Percentiles rank a stretch among this genome's conserved stretches.
Conservation (phyloP, 139 green algal species). For the Coelastrella sp. region DNA sequence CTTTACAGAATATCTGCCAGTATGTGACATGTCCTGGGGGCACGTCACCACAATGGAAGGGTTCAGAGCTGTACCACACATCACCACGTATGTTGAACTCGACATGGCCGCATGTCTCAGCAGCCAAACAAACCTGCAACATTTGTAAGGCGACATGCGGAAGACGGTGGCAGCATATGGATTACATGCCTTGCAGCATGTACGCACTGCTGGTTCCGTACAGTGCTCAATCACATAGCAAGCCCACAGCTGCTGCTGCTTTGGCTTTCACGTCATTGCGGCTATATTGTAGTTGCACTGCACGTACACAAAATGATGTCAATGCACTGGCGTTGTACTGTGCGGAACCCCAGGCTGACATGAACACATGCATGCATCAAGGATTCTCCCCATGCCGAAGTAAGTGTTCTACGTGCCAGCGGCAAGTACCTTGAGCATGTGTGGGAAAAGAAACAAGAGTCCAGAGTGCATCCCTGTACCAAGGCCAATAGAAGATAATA, state of each 20-base stretch:
- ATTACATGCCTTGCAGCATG: background rate
- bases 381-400: background rate
- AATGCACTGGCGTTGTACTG: too few relatives aligned
- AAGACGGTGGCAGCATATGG: background rate
- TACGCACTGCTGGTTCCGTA: background rate
- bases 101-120: slow-evolving; percentile 85
- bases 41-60: slow-evolving; percentile 76
- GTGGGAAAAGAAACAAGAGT: slow-evolving; percentile 94
- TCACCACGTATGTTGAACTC: slow-evolving; percentile 81
- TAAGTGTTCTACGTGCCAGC: background rate
- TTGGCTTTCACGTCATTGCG: too few relatives aligned
- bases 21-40: slow-evolving; percentile 55
- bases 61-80: slow-evolving; percentile 83
- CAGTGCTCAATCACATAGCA: background rate
- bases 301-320: too few relatives aligned
- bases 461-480: slow-evolving; percentile 95
- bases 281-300: too few relatives aligned
- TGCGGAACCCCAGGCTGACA: too few relatives aligned
- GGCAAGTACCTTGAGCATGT: slow-evolving; percentile 90
- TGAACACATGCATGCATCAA: background rate
- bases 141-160: background rate
- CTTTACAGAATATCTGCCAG: slow-evolving; percentile 74
- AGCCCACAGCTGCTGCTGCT: too few relatives aligned
- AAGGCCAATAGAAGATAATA: slow-evolving; percentile 92
- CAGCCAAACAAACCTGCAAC: slow-evolving; percentile 83